Conservation (phyloP, 495 filamentous ascomycete species). For the Tuber magnatum region DNA sequence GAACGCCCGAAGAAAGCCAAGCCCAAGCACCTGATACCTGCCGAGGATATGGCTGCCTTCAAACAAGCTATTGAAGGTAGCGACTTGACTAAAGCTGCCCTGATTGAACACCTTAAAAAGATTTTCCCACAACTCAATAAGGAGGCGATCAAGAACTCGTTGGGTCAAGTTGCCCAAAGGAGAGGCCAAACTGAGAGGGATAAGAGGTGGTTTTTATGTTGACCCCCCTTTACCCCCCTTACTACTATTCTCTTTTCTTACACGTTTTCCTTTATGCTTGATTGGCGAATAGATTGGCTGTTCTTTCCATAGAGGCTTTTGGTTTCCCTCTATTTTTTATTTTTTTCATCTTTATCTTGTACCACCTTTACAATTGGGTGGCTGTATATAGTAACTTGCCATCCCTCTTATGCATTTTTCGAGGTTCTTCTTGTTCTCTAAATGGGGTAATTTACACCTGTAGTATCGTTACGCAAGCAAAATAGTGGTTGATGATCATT, state of each 20-base stretch:
- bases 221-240: background rate
- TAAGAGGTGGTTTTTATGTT: constrained; percentile 38
- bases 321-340: background rate
- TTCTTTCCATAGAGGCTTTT: background rate
- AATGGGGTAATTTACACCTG: background rate
- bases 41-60: constrained; percentile 64
- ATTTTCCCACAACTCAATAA: constrained; percentile 67
- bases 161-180: constrained; percentile 61
- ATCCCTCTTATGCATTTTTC: background rate
- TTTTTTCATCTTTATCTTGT: no score
- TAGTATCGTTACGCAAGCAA: background rate
- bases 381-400: background rate
- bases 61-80: constrained; percentile 61
- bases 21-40: constrained; percentile 44
- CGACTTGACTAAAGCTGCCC: constrained; percentile 64
- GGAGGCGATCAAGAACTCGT: constrained; percentile 62
- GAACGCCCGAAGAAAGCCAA: constrained; percentile 43
- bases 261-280: background rate
- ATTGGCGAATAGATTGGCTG: background rate
- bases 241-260: background rate
- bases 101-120: constrained; percentile 70
- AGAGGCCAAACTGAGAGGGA: constrained; percentile 50
- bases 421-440: background rate
- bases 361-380: background rate
- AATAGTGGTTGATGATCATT: background rate